Base-by-base conservation (phyloP, 306 rosid genomes). In the Begonia masoniana region DNA sequence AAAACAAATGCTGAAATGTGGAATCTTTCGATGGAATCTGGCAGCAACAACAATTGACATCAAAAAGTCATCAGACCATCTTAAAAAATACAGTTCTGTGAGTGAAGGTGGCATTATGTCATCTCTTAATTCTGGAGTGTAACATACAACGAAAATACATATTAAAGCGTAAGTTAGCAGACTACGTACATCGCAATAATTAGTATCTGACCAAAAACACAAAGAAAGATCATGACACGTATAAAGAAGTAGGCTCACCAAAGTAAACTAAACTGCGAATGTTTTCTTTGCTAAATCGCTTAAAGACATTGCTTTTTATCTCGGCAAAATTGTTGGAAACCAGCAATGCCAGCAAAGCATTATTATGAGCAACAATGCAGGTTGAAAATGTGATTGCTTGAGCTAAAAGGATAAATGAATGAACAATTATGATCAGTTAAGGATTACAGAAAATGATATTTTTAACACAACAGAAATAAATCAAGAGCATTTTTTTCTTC, bases 351-450 rank as follows among this genome's bases (percentile, higher is more conserved):
- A 79, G 79, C 77, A 91, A 62, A 14, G 99, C 96, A 10, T 91
- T 91, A 64, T 91, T 91, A 84, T 86, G 99, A 66, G 99, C 94
- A 63, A 86, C 96, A 45, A 91, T 86, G 71, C 94, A 87, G 51
- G 99, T 91, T 45, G 99, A 91, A 43, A 91, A 69, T 69, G 99
- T 91, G 68, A 91, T 91, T 52, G 99, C 99, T 86, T 91, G 99
- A 81, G 87, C 99, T 86, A 91, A 75, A 62, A 91, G 76, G 76
- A 91, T 68, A 65, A 91, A 91, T 53, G 96, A 81, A 83, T 91
- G 99, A 79, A 72, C 57, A 62, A 91, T 91, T 91, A 74, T n/a
- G 39, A 35, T 62, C 49, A 41, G 99, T 91, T 61, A 83, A 86
- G 96, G 99, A 86, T 65, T 31, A 31, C 39, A 31, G 39, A 6